Conservation (phyloP, 208 protist genomes). For the Crithidia fasciculata region DNA sequence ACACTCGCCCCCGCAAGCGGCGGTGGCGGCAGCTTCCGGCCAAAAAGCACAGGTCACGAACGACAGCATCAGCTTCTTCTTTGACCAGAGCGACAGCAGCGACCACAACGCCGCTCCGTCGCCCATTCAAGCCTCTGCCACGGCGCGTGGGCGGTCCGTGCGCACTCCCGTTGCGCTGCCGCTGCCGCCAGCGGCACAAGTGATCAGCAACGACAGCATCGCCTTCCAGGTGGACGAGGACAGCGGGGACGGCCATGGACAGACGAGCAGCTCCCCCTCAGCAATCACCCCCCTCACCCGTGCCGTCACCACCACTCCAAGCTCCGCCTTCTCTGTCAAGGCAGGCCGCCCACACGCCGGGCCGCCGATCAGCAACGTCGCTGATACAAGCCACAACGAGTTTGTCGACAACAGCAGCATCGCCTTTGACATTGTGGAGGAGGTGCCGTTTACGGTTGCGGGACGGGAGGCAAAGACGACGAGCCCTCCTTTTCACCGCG, state of each 20-base stretch:
- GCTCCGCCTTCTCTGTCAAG: not conserved
- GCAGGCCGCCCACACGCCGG: not conserved
- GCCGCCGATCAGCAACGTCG: not conserved
- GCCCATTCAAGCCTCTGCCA: not conserved
- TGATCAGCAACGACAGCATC: conserved; percentile 30
- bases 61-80: conserved; percentile 39
- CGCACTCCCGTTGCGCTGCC: not conserved
- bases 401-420: conserved; percentile 49
- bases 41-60: conserved; percentile 3
- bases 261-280: not conserved
- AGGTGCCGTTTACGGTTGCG: not conserved
- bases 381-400: conserved; percentile 10
- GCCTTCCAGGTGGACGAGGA: conserved; percentile 34
- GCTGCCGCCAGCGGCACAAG: not conserved
- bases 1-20: not conserved
- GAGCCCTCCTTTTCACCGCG: not conserved
- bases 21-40: not conserved
- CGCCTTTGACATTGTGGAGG: conserved; percentile 52
- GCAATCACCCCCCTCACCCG: not conserved
- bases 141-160: not conserved
- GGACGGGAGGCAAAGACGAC: not conserved
- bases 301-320: conserved; percentile 1
- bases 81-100: conserved; percentile 27
- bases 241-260: not conserved
- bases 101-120: not conserved